These are phyloP conservation scores for Chaetoscypha palmicola DNA, from an alignment of 2,329 filamentous ascomycete species.

Conservation along the genomic window DNA sequence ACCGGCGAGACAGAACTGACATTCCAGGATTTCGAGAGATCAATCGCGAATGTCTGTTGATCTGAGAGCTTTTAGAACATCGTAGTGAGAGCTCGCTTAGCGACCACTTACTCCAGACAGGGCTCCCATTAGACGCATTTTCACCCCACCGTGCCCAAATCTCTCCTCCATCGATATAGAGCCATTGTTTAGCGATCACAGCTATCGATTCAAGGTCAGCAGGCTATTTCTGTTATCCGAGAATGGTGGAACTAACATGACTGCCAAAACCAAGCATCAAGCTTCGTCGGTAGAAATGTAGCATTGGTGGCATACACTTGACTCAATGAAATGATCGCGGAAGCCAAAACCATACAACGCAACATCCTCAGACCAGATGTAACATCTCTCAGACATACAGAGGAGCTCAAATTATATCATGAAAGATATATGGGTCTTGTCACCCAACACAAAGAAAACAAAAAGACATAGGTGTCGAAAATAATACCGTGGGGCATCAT, in stretches of 20 bases:
- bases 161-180: conserved; percentile 2
- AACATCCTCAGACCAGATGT: no score
- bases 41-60: conserved; percentile 8
- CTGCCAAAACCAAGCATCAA: neutral
- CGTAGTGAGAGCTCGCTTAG: neutral
- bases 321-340: no score
- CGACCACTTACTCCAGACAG: neutral
- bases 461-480: no score
- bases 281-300: neutral
- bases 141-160: neutral
- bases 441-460: no score
- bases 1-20: conserved; percentile 1
- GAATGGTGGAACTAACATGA: neutral
- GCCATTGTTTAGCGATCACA: neutral
- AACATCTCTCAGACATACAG: no score
- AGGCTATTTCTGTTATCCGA: no score
- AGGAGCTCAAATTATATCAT: no score
- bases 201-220: neutral
- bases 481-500: no score
- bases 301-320: neutral
- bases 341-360: no score
- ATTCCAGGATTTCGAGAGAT: conserved; percentile 9
- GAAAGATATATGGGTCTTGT: no score
- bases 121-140: neutral
- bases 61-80: neutral